Percentiles rank a stretch among this genome's conserved stretches.
These are phyloP conservation scores for Fibroporia radiculosa DNA, from an alignment of 768 basidiomycete species.

Conservation along the genomic window DNA sequence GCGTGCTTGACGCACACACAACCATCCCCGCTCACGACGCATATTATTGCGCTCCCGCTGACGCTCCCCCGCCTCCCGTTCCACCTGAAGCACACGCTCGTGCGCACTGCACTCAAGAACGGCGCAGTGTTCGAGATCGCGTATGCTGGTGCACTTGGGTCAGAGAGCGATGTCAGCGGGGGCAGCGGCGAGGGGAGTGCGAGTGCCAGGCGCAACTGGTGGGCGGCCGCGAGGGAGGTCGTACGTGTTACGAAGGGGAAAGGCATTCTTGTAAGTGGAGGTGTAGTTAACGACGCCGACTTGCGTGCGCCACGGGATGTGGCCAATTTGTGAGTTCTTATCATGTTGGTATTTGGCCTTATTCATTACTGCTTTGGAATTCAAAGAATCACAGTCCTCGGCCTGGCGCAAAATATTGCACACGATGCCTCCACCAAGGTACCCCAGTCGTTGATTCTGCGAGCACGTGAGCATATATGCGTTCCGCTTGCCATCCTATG, in stretches of 20 bases:
- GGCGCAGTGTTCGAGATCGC: slow-evolving; percentile 79
- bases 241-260: slow-evolving; percentile 76
- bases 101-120: slow-evolving; percentile 74
- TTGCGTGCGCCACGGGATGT: slow-evolving; percentile 67
- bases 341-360: neutral
- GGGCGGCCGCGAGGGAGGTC: slow-evolving; percentile 72
- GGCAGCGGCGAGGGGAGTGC: slow-evolving; percentile 46
- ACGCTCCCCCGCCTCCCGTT: slow-evolving; percentile 73
- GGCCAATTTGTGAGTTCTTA: slow-evolving; percentile 58
- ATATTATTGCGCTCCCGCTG: slow-evolving; percentile 75
- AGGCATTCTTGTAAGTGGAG: slow-evolving; percentile 65
- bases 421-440: slow-evolving; percentile 52
- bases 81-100: slow-evolving; percentile 75
- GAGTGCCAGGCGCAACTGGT: slow-evolving; percentile 71
- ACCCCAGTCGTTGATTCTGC: slow-evolving; percentile 60
- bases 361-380: neutral
- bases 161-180: slow-evolving; percentile 43
- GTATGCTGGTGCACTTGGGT: slow-evolving; percentile 68
- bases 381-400: slow-evolving; percentile 56
- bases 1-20: slow-evolving; percentile 79
- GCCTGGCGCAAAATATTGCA: slow-evolving; percentile 59
- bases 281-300: slow-evolving; percentile 52
- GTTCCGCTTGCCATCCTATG: neutral
- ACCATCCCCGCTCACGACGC: slow-evolving; percentile 70
- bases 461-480: slow-evolving; percentile 53